phyloP scores from a whole-genome alignment of 352 stramenopile species.

The Thraustochytrium striatum region DNA sequence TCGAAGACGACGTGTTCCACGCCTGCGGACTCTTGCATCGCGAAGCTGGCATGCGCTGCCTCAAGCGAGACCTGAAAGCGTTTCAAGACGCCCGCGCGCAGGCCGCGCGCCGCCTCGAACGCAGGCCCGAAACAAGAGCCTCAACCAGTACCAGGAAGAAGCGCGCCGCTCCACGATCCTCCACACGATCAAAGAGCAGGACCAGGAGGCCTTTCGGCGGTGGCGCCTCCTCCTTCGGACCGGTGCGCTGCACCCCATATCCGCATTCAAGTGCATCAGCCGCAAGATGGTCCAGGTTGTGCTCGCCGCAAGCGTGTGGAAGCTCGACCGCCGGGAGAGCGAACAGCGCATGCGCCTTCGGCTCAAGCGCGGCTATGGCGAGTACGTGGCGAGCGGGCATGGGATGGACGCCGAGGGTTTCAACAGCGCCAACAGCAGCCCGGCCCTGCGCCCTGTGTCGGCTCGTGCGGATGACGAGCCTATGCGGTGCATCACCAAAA shows the following conservation, averaged over 20 bases:
- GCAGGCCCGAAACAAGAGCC: not conserved
- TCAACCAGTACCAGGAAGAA: conserved; percentile 32
- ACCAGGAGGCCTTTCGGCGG: not conserved
- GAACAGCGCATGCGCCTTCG: conserved; percentile 13
- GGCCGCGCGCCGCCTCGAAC: not conserved
- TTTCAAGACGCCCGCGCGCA: not conserved
- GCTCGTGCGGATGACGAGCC: too few species aligned
- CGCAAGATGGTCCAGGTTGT: not conserved
- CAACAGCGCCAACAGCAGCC: too few species aligned
- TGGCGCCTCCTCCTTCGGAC: conserved; percentile 8
- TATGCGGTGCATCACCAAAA: too few species aligned
- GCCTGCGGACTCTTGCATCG: not conserved
- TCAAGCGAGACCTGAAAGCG: not conserved
- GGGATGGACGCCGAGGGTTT: too few species aligned
- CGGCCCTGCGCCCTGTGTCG: too few species aligned
- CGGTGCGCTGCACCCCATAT: not conserved
- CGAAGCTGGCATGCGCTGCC: not conserved
- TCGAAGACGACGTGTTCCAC: not conserved
- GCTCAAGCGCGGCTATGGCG: conserved; percentile 3
- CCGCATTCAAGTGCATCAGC: not conserved
- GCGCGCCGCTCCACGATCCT: conserved; percentile 13
- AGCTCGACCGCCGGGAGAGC: conserved; percentile 34
- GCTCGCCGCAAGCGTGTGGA: not conserved
- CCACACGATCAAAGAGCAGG: not conserved
- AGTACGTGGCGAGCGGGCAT: too few species aligned